phyloP scores from a whole-genome alignment of 2,329 filamentous ascomycete species.

The Tolypocladium album region DNA sequence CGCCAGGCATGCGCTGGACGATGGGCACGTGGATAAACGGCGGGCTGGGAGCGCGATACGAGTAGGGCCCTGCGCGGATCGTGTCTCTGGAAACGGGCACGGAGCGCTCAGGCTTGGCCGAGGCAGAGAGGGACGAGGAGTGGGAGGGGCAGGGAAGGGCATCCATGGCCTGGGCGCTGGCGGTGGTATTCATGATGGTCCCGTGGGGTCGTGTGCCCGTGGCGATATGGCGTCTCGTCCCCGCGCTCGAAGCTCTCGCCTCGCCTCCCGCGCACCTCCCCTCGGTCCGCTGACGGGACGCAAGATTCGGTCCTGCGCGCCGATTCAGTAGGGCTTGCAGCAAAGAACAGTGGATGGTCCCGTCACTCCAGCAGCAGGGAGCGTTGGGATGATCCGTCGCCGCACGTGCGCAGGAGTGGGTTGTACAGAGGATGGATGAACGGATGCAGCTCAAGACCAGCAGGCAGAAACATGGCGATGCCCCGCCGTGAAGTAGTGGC shows the following conservation, averaged over 20 bases:
- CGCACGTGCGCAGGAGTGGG: not conserved
- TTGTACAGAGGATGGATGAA: not conserved
- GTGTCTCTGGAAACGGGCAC: constrained; percentile 7
- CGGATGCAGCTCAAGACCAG: not conserved
- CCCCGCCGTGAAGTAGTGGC: not conserved
- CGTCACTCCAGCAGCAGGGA: not conserved
- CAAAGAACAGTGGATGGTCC: not conserved
- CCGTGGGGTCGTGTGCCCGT: not conserved
- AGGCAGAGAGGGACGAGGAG: not conserved
- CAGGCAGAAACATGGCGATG: not conserved
- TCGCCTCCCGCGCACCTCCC: not conserved
- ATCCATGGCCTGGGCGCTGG: not conserved
- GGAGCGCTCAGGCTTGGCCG: not conserved
- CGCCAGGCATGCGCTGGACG: constrained; percentile 1
- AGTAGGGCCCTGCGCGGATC: constrained; percentile 22
- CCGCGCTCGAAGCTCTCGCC: not conserved
- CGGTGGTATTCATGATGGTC: not conserved
- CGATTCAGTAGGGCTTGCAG: not conserved
- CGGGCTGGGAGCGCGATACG: constrained; percentile 26
- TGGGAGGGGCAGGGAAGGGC: not conserved
- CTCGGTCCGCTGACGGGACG: not conserved
- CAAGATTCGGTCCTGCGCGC: not conserved
- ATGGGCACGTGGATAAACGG: constrained; percentile 30
- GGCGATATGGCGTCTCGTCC: not conserved
- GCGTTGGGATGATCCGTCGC: not conserved